phyloP scores from a whole-genome alignment of 169 alveolate genomes.

The Cryptosporidium viatorum region DNA sequence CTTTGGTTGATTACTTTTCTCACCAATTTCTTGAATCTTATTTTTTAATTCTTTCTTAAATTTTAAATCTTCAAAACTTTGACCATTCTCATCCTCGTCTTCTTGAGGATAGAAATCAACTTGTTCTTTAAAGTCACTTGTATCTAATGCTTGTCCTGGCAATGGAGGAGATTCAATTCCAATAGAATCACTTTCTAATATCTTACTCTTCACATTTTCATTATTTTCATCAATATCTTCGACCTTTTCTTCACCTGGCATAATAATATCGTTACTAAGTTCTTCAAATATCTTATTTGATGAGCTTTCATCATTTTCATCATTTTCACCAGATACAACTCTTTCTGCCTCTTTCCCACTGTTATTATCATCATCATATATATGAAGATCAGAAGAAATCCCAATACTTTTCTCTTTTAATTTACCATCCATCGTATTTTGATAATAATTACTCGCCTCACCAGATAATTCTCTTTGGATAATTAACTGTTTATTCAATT shows the following conservation, averaged over 20 bases:
- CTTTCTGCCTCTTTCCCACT: neutral
- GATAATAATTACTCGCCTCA: slow-evolving; percentile 1
- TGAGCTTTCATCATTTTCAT: neutral
- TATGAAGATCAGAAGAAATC: slow-evolving; percentile 9
- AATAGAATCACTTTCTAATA: neutral
- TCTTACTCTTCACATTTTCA: neutral
- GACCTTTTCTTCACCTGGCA: neutral
- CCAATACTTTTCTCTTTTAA: neutral
- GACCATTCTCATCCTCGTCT: slow-evolving; percentile 8
- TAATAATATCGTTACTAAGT: slow-evolving; percentile 21
- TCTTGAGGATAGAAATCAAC: slow-evolving; percentile 4
- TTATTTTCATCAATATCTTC: neutral
- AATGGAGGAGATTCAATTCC: slow-evolving; percentile 27
- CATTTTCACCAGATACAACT: neutral
- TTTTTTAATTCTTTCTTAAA: slow-evolving; percentile 29
- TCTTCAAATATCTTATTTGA: slow-evolving; percentile 38
- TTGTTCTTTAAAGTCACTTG: neutral
- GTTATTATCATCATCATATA: neutral
- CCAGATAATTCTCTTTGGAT: slow-evolving; percentile 54
- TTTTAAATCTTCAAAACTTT: neutral
- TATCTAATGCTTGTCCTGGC: neutral
- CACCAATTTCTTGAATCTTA: slow-evolving; percentile 11
- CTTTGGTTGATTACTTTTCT: neutral
- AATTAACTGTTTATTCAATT: slow-evolving; percentile 52
- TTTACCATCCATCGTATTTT: neutral